phyloP scores from a whole-genome alignment of 805 yeast genomes.

The Nakazawaea molendinolei region DNA sequence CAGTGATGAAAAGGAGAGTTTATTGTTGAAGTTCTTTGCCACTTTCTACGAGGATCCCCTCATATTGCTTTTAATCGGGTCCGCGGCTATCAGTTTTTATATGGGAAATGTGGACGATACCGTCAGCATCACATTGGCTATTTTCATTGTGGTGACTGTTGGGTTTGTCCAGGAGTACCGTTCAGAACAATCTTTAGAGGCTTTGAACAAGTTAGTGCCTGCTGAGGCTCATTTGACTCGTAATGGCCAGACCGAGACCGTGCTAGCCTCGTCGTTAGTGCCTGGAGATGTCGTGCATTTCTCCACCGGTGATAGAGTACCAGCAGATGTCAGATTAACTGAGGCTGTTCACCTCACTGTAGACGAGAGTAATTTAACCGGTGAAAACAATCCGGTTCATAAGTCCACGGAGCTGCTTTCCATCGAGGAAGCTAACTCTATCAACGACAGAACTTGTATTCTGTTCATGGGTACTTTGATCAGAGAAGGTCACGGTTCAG shows the following conservation, averaged over 20 bases:
- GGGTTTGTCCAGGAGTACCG: constrained; percentile 97
- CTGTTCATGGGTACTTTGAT: constrained; percentile 98
- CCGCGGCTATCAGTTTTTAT: constrained; percentile 78
- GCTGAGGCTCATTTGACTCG: constrained; percentile 93
- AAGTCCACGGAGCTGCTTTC: constrained; percentile 47
- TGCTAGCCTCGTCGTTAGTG: constrained; percentile 79
- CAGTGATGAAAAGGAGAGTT: constrained; percentile 69
- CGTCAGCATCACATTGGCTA: constrained; percentile 86
- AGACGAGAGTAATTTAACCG: constrained; percentile 93
- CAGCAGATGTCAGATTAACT: constrained; percentile 85
- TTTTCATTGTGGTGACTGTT: constrained; percentile 87
- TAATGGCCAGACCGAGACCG: constrained; percentile 70
- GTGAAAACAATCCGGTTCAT: constrained; percentile 85
- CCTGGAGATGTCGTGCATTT: constrained; percentile 95
- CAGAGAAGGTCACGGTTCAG: constrained; percentile 91
- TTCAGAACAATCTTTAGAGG: constrained; percentile 90
- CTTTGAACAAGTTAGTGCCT: constrained; percentile 88
- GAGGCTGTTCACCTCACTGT: constrained; percentile 75
- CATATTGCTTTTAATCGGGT: constrained; percentile 80
- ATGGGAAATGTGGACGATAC: constrained; percentile 99
- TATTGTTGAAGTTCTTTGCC: constrained; percentile 64
- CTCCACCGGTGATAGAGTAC: constrained; percentile 89
- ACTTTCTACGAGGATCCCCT: constrained; percentile 89
- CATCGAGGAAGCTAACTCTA: constrained; percentile 37
- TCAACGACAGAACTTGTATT: constrained; percentile 66